Evolutionary conservation across 2,329 filamentous ascomycete species (phyloP), one percentile per base, ranked within the genome.

Genomic region (Shiraia sp.): DNA sequence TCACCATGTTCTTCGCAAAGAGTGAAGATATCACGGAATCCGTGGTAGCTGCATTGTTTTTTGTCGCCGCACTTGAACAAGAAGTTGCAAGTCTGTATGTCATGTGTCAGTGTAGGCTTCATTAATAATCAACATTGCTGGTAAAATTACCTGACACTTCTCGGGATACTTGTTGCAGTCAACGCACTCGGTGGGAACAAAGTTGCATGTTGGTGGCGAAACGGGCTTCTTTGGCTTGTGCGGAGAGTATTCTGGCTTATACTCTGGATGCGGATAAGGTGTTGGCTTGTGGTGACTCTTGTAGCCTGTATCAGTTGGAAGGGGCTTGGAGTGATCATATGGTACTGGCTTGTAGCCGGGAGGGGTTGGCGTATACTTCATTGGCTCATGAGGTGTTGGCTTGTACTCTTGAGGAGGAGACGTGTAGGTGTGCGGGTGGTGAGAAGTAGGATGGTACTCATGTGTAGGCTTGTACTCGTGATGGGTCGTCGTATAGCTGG

Each of bases 11-110:
- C 38, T 25, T 40, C 17, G 32, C 38, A 40, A 9, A 34, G 32
- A 8, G 38, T 34, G 30, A 40, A 24, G n/a, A 32, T 34, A 25
- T 34, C 17, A n/a, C 24, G 24, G 31, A 40, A 30, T 17, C 38
- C 38, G 25, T 24, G 31, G 25, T 34, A 40, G 24, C n/a, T 19
- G 31, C 50, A 51, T 31, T 38, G 47, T 36, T 37, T 43, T 44
- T 48, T 51, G 24, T 37, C 27, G 31, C 50, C 45, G 22, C 47
- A 53, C 7, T 24, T 32, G 23, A 43, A 48, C 33, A 40, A 24
- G 35, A 42, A 51, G 25, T 40, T 40, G 26, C 37, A 42, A 45
- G 25, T 34, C 38, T 40, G 25, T 23, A n/a, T 25, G 29, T 17
- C 6, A 22, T 15, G 23, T 26, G 12, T 38, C n/a, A 38, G 36